These are phyloP conservation scores for Akanthomyces muscarius DNA, from an alignment of 2,329 filamentous ascomycete species.

Conservation along the genomic window DNA sequence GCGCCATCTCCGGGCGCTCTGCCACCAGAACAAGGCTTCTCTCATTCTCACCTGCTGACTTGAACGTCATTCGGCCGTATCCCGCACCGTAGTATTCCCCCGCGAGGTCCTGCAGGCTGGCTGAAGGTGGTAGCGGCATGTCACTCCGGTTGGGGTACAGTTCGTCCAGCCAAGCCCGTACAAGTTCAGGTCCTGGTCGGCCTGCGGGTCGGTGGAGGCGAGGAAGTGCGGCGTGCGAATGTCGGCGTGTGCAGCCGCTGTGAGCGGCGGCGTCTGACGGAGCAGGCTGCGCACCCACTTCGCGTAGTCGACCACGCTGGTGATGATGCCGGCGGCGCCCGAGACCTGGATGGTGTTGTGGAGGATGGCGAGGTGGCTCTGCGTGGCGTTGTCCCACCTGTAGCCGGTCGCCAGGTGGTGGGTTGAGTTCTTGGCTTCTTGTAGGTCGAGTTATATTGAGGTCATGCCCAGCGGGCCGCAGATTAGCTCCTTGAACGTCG, in stretches of 20 bases:
- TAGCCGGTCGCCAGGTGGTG: slow-evolving; percentile 1
- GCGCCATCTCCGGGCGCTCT: not conserved
- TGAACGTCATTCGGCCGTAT: not conserved
- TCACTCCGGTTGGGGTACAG: not conserved
- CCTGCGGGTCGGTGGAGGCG: fast-evolving
- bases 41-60: not conserved
- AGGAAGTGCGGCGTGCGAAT: not conserved
- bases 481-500: slow-evolving; percentile 34
- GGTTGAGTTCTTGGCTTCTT: slow-evolving; percentile 17
- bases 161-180: not conserved
- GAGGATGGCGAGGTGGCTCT: not conserved
- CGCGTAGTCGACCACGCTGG: slow-evolving; percentile 5
- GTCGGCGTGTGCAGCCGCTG: not conserved
- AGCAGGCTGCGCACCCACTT: slow-evolving; percentile 7
- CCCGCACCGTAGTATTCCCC: not conserved
- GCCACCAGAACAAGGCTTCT: not conserved
- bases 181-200: not conserved
- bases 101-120: not conserved
- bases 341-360: not conserved
- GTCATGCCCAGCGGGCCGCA: slow-evolving; percentile 41
- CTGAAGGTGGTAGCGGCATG: not conserved
- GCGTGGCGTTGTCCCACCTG: not conserved
- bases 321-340: slow-evolving; percentile 11
- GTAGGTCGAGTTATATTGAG: slow-evolving; percentile 28
- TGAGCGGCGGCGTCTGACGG: not conserved